A percentile compares a stretch with the other conserved stretches of the same genome.
Evolutionary conservation across 2,329 filamentous ascomycete species (phyloP).

Genomic region (Colletotrichum graminicola): DNA sequence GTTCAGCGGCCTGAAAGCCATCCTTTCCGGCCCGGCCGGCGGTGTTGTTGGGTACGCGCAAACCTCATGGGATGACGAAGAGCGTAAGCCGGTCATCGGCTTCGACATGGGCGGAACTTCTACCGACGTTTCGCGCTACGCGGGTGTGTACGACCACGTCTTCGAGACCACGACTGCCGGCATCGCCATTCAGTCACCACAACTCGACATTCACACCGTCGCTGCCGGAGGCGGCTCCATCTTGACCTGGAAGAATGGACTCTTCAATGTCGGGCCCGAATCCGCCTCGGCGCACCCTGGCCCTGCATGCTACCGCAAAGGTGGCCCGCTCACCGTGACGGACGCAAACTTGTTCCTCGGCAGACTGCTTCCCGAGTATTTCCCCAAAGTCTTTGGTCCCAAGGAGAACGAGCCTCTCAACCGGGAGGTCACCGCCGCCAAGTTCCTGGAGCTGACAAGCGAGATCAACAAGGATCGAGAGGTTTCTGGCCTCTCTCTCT

Average conservation of each 20-base stretch:
- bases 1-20: slow-evolving; percentile 77
- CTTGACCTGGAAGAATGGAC: slow-evolving; percentile 77
- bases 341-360: slow-evolving; percentile 79
- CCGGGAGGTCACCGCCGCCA: slow-evolving; percentile 53
- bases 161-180: slow-evolving; percentile 85
- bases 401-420: slow-evolving; percentile 70
- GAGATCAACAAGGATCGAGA: slow-evolving; percentile 55
- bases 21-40: slow-evolving; percentile 81
- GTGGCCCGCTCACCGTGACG: slow-evolving; percentile 77
- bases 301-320: slow-evolving; percentile 80
- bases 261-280: slow-evolving; percentile 80
- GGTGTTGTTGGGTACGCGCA: slow-evolving; percentile 82
- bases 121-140: slow-evolving; percentile 80
- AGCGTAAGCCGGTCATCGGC: slow-evolving; percentile 78
- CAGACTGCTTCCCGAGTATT: slow-evolving; percentile 71
- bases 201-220: slow-evolving; percentile 86
- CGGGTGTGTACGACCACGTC: slow-evolving; percentile 56
- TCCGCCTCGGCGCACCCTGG: slow-evolving; percentile 78
- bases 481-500: slow-evolving; percentile 44
- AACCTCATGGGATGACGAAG: slow-evolving; percentile 77
- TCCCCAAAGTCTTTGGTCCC: slow-evolving; percentile 79
- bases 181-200: slow-evolving; percentile 82
- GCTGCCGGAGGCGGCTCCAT: slow-evolving; percentile 80
- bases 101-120: slow-evolving; percentile 82
- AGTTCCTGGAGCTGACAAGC: slow-evolving; percentile 57